phyloP scores from a whole-genome alignment of 352 stramenopile species.

The Blastocystis sp. region DNA sequence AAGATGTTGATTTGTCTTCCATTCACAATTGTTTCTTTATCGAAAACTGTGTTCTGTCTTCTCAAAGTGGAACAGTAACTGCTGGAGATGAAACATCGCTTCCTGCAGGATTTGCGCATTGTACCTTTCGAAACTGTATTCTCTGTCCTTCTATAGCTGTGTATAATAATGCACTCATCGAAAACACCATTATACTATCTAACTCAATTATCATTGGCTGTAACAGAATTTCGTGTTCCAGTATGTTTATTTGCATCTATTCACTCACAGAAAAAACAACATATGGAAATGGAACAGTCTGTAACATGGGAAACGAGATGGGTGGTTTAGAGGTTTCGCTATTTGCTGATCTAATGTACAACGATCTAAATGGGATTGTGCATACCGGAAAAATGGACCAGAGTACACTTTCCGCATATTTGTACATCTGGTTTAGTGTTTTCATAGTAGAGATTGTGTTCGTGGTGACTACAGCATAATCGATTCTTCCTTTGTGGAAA shows the following conservation, averaged over 20 bases:
- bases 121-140: background rate
- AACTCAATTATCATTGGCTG: slow-evolving; percentile 71
- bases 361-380: background rate
- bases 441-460: background rate
- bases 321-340: slow-evolving; percentile 73
- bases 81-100: background rate
- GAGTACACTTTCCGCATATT: background rate
- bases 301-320: slow-evolving; percentile 77
- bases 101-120: background rate
- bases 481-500: slow-evolving; percentile 68
- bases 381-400: background rate
- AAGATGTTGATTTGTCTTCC: background rate
- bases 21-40: slow-evolving; percentile 32
- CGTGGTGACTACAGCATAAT: slow-evolving; percentile 68
- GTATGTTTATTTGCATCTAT: background rate
- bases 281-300: slow-evolving; percentile 70
- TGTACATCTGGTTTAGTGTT: background rate
- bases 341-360: slow-evolving; percentile 70
- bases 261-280: slow-evolving; percentile 4
- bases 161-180: slow-evolving; percentile 61
- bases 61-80: background rate
- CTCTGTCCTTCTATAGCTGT: background rate
- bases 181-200: slow-evolving; percentile 46
- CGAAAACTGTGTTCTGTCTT: background rate
- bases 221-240: slow-evolving; percentile 69